Evolutionary conservation across 2,329 filamentous ascomycete genomes (phyloP).

Genomic region (Cyanodermella asteris): DNA sequence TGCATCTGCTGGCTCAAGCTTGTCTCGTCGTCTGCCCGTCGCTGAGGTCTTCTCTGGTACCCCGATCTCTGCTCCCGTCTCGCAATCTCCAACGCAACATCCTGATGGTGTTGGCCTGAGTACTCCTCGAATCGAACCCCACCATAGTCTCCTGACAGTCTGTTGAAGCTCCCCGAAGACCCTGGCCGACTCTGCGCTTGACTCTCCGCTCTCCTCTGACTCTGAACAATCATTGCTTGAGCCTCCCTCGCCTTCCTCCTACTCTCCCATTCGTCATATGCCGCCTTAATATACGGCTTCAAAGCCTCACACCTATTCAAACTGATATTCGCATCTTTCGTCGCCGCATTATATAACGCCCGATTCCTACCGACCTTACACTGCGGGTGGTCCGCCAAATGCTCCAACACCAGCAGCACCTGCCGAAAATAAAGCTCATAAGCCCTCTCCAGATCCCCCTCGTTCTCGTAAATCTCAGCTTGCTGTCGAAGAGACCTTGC

Average conservation of each 20-base stretch:
- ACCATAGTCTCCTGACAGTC: slow-evolving; percentile 6
- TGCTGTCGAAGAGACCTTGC: slow-evolving; percentile 45
- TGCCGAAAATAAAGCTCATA: slow-evolving; percentile 85
- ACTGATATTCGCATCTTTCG: slow-evolving; percentile 40
- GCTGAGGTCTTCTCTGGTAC: slow-evolving; percentile 10
- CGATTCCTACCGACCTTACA: slow-evolving; percentile 40
- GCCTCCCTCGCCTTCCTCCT: slow-evolving; percentile 25
- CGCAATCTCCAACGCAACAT: slow-evolving; percentile 2
- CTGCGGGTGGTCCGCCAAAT: slow-evolving; percentile 56
- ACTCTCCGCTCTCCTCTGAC: slow-evolving; percentile 10
- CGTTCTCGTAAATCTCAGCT: slow-evolving; percentile 66
- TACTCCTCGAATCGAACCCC: slow-evolving; percentile 3
- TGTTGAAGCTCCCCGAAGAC: slow-evolving; percentile 7
- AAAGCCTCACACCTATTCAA: slow-evolving; percentile 53
- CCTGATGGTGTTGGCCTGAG: slow-evolving; percentile 1
- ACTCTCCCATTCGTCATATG: slow-evolving; percentile 47
- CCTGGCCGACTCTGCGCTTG: too few species aligned
- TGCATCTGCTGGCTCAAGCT: slow-evolving; percentile 31
- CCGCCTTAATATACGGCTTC: slow-evolving; percentile 53
- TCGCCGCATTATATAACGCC: slow-evolving; percentile 30
- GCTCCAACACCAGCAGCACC: slow-evolving; percentile 59
- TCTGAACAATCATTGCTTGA: slow-evolving; percentile 4
- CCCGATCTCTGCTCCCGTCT: slow-evolving; percentile 8
- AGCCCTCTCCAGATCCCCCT: slow-evolving; percentile 69
- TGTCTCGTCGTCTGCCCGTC: slow-evolving; percentile 34